phyloP scores from a whole-genome alignment of 352 stramenopile species.

The Phytophthora meadii region DNA sequence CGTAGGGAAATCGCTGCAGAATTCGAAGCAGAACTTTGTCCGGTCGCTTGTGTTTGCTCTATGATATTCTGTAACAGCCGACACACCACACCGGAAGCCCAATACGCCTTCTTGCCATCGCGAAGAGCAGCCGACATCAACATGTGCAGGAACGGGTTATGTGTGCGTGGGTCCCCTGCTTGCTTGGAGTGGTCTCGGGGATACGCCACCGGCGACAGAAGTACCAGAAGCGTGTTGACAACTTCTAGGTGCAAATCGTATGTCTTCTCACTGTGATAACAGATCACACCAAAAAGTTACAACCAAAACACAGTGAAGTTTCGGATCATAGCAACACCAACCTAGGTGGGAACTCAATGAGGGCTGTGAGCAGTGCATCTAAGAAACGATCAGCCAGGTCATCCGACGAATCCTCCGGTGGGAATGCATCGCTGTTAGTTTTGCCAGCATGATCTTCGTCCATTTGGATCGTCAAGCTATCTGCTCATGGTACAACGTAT shows the following conservation, averaged over 20 bases:
- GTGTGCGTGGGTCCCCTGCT: slow-evolving; percentile 43
- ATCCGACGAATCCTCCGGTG: slow-evolving; percentile 41
- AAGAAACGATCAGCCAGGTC: slow-evolving; percentile 74
- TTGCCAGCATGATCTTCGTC: slow-evolving; percentile 16
- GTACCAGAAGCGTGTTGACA: slow-evolving; percentile 73
- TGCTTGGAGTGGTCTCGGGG: slow-evolving; percentile 61
- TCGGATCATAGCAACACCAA: slow-evolving; percentile 34
- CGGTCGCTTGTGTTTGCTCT: slow-evolving; percentile 51
- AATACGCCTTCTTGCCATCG: slow-evolving; percentile 54
- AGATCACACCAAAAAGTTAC: slow-evolving; percentile 1
- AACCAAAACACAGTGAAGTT: background rate
- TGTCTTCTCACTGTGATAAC: slow-evolving; percentile 35
- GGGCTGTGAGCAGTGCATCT: slow-evolving; percentile 58
- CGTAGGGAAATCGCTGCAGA: slow-evolving; percentile 44
- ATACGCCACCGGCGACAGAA: slow-evolving; percentile 73
- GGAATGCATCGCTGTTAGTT: slow-evolving; percentile 8
- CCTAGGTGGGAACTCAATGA: slow-evolving; percentile 72
- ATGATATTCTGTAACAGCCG: slow-evolving; percentile 73
- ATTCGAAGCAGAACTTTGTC: slow-evolving; percentile 36
- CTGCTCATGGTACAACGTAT: slow-evolving; percentile 10
- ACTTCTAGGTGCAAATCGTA: slow-evolving; percentile 84
- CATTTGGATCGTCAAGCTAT: slow-evolving; percentile 45
- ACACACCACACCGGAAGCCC: slow-evolving; percentile 55
- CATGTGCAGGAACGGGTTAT: slow-evolving; percentile 78
- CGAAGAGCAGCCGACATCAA: slow-evolving; percentile 49